Evolutionary conservation across 352 stramenopile genomes (phyloP).

Genomic region (Pythium biforme): DNA sequence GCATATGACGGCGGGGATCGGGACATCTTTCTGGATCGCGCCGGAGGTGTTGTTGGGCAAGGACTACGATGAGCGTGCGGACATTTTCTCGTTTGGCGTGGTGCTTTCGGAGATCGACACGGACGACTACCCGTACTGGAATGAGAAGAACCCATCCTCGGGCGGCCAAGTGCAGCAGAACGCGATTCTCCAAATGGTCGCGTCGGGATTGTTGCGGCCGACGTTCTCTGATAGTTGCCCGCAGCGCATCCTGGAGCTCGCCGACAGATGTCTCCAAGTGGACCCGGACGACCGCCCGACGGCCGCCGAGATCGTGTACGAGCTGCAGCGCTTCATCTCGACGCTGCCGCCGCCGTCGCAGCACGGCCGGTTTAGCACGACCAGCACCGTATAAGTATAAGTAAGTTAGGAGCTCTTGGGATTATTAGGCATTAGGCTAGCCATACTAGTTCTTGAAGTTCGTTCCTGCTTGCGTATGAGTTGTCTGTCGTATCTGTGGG

Average conservation of each 20-base stretch:
- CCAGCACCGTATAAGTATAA: not conserved
- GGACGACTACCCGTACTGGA: slow-evolving; percentile 27
- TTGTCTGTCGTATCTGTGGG: too few relatives aligned
- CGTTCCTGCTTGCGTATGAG: not conserved
- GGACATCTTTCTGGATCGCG: slow-evolving; percentile 73
- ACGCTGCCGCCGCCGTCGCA: slow-evolving; percentile 20
- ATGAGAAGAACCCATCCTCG: slow-evolving; percentile 41
- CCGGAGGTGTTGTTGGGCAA: slow-evolving; percentile 55
- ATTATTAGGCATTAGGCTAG: not conserved
- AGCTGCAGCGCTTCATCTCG: slow-evolving; percentile 49
- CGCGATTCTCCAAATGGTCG: slow-evolving; percentile 64
- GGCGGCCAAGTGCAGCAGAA: slow-evolving; percentile 51
- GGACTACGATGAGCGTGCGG: slow-evolving; percentile 23
- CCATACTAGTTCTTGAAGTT: slow-evolving; percentile 3
- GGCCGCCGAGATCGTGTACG: slow-evolving; percentile 55
- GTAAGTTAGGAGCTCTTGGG: not conserved
- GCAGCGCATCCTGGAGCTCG: slow-evolving; percentile 43
- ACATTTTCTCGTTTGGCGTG: slow-evolving; percentile 30
- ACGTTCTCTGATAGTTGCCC: slow-evolving; percentile 54
- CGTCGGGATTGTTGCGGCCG: slow-evolving; percentile 46
- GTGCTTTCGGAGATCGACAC: slow-evolving; percentile 30
- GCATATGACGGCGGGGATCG: slow-evolving; percentile 68
- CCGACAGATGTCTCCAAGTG: slow-evolving; percentile 46
- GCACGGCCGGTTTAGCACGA: slow-evolving; percentile 7
- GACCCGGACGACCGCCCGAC: slow-evolving; percentile 62